Conservation (phyloP, 2,329 filamentous ascomycete species). For the Epichloe hybrida region DNA sequence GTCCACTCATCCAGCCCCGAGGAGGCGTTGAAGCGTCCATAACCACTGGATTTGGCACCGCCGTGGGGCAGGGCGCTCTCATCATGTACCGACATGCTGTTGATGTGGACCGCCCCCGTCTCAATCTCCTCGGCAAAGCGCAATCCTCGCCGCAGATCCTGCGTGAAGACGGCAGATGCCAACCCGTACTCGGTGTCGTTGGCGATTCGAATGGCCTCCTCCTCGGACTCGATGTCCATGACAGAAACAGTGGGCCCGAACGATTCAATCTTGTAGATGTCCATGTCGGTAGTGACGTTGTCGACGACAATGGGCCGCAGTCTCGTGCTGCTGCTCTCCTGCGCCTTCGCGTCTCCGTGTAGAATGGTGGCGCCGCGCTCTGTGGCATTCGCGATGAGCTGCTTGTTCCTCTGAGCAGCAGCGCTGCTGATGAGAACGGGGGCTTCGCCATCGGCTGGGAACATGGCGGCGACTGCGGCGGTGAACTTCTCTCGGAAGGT, state of each 20-base stretch:
- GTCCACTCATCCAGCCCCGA: constrained; percentile 48
- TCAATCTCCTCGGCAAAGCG: constrained; percentile 51
- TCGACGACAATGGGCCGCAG: constrained; percentile 56
- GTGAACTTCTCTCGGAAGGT: constrained; percentile 33
- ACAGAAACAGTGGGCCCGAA: constrained; percentile 66
- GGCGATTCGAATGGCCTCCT: constrained; percentile 58
- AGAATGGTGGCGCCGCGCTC: constrained; percentile 48
- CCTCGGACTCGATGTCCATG: constrained; percentile 50
- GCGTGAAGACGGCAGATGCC: constrained; percentile 56
- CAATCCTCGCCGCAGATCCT: constrained; percentile 46
- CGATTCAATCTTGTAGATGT: constrained; percentile 59
- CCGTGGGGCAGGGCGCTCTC: constrained; percentile 51
- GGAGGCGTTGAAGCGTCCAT: constrained; percentile 43
- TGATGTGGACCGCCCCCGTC: constrained; percentile 55
- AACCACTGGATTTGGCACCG: constrained; percentile 50
- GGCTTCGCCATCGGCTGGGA: constrained; percentile 44
- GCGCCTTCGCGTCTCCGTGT: constrained; percentile 22
- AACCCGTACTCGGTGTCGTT: constrained; percentile 78
- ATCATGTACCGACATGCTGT: constrained; percentile 52
- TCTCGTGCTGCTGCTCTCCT: constrained; percentile 21
- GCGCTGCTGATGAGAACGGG: constrained; percentile 57
- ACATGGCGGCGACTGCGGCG: constrained; percentile 26
- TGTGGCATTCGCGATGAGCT: constrained; percentile 53
- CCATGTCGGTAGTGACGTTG: constrained; percentile 50
- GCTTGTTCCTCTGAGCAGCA: constrained; percentile 51